A percentile compares a stretch with the other conserved stretches of the same genome.
These are phyloP conservation scores for Phytophthora vignae DNA, from an alignment of 352 stramenopile species.

Conservation along the genomic window DNA sequence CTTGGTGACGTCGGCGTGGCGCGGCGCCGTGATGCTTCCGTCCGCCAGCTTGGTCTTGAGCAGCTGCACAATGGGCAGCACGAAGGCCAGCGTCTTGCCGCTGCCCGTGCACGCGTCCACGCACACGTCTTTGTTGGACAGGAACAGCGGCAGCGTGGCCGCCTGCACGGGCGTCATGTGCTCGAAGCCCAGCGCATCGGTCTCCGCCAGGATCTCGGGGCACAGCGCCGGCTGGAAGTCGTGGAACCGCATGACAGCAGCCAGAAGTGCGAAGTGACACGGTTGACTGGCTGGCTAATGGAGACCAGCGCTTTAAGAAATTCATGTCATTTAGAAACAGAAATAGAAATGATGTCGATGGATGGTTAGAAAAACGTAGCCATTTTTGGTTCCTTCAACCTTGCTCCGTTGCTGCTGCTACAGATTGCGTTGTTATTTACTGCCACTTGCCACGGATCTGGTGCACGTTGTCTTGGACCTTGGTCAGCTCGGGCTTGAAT, in stretches of 20 bases:
- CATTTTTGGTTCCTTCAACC: not conserved
- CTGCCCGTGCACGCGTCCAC: slow-evolving; percentile 96
- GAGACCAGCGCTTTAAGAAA: not conserved
- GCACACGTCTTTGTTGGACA: slow-evolving; percentile 95
- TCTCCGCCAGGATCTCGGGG: slow-evolving; percentile 71
- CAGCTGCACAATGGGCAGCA: slow-evolving; percentile 94
- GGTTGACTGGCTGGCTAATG: slow-evolving; percentile 9
- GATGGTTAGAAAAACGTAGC: not conserved
- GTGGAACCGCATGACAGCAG: slow-evolving; percentile 72
- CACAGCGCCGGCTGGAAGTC: slow-evolving; percentile 85
- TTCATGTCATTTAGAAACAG: not conserved
- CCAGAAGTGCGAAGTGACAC: not conserved
- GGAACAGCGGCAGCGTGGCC: slow-evolving; percentile 91
- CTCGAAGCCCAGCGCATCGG: slow-evolving; percentile 85
- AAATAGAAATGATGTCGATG: slow-evolving; percentile 2
- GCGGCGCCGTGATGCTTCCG: slow-evolving; percentile 64
- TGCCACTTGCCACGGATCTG: slow-evolving; percentile 45
- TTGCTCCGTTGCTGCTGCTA: not conserved
- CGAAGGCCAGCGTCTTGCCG: slow-evolving; percentile 96
- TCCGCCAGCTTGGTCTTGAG: slow-evolving; percentile 75
- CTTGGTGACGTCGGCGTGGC: slow-evolving; percentile 62
- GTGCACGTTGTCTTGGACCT: slow-evolving; percentile 38
- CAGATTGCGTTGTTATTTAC: slow-evolving; percentile 4
- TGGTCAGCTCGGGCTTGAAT: slow-evolving; percentile 48
- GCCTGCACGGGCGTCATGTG: slow-evolving; percentile 94